Conservation (phyloP, 2,329 filamentous ascomycete species). For the Alternaria panax region DNA sequence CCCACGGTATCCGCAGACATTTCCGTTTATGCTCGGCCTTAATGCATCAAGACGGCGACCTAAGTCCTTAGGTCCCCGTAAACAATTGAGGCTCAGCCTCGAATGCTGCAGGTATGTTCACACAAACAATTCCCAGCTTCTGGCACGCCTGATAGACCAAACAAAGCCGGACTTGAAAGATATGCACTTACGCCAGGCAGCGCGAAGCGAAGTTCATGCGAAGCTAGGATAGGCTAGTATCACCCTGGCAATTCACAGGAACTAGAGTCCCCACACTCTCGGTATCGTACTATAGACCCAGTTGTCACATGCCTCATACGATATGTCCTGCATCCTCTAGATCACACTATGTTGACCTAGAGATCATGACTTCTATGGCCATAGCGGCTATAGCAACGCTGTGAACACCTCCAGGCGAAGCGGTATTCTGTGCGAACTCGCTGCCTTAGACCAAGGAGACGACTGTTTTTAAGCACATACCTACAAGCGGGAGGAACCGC, state of each 20-base stretch:
- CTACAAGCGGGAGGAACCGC: not conserved
- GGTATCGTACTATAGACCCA: constrained; percentile 1
- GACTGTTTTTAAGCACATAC: not conserved
- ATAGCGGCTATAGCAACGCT: not conserved
- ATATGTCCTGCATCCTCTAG: not conserved
- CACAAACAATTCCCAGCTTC: not conserved
- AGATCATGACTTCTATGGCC: not conserved
- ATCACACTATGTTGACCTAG: not conserved
- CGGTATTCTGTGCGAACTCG: not conserved
- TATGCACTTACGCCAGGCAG: not conserved
- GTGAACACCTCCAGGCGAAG: not conserved
- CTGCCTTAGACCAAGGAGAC: not conserved
- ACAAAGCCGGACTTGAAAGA: not conserved
- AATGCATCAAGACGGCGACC: constrained; percentile 3
- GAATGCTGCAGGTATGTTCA: not conserved
- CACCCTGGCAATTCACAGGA: constrained; percentile 1
- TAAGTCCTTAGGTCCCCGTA: not conserved
- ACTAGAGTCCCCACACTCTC: not conserved
- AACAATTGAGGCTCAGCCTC: constrained; percentile 1
- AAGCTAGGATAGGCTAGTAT: not conserved
- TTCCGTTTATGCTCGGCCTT: not conserved
- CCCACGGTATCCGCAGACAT: not conserved
- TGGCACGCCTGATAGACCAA: constrained; percentile 1
- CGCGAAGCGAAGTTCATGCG: constrained; percentile 3
- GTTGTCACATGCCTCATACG: constrained; percentile 2